Evolutionary conservation across 1,284 basidiomycete genomes (phyloP), one percentile per base, ranked within the genome.

Genomic region (Cutaneotrichosporon cyanovorans): DNA sequence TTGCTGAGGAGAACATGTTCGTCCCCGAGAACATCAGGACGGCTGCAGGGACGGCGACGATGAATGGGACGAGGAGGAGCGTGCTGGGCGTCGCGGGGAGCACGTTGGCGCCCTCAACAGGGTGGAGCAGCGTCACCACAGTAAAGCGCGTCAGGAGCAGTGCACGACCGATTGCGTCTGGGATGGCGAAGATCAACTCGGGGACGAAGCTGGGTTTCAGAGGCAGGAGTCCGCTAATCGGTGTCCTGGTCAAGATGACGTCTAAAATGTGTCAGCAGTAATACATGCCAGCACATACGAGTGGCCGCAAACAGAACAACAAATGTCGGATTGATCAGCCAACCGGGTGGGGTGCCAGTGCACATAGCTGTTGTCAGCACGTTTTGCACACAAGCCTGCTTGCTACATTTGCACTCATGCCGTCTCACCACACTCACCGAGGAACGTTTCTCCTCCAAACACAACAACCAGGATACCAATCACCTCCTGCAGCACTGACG

Each of bases 371-470:
- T 5, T 28, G 42, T 44, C 15, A 44, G 42, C n/a, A n/a, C n/a
- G n/a, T n/a, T n/a, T n/a, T 31, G 22, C 7, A 18, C 33, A 16
- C 33, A 5, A 15, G n/a, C 3, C n/a, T 35, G 33, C 25, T 19
- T 16, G 37, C 10, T 19, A 15, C 8, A 31, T 31, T 9, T 9
- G 30, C 9, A 9, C 9, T 31, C 9, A n/a, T n/a, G n/a, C n/a
- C n/a, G n/a, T n/a, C n/a, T n/a, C n/a, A n/a, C n/a, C n/a, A 11
- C 8, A 55, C 68, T 58, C 40, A 71, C 69, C 52, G 0, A 72
- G 57, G 36, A 71, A 70, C 1, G 69, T 71, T 51, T 72, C 70
- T 18, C 67, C 68, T 15, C 70, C 70, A 53, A 69, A 72, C 2
- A 72, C 53, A 22, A 72, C 55, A 0, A 70, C 47, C 51, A 66